Evolutionary conservation across 306 rosid genomes (phyloP), one percentile per base, ranked within the genome.

Genomic region (Corylus avellana): DNA sequence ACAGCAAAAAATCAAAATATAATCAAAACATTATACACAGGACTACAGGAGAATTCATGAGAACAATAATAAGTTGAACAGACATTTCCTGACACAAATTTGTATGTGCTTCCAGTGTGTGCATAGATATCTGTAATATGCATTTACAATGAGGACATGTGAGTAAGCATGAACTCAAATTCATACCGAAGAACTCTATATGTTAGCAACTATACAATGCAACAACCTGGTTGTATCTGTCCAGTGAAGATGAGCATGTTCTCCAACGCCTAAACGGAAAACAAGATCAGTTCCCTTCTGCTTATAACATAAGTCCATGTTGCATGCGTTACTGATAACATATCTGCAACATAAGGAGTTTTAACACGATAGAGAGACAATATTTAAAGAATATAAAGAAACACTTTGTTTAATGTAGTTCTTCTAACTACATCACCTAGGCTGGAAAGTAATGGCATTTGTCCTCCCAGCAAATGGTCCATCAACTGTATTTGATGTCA

Each of bases 241-340:
- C 97, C 98, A 91, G 72, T 92, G 97, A 85, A 94, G 98, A 85
- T 92, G 95, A 78, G 96, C 90, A 86, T 94, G 97, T 75, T 87
- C 88, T 66, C 97, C 92, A 10, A 75, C 67, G 68, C 89, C 84
- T 84, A 94, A 81, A 78, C 76, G 87, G 79, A 87, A 88, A 47
- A 84, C 66, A 62, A 68, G 75, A 18, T 94, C 91, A 47, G 94
- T 92, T 68, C 97, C 98, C 79, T 92, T 94, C 81, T 94, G 98
- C 86, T 89, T 92, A 76, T 86, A 94, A 82, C 87, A 79, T 47
- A 94, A 77, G 85, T 92, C 93, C 87, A 81, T 91, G 82, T 92
- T 85, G 89, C 98, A 94, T 61, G 98, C 97, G 78, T 94, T 94
- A 86, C 97, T 90, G 80, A 94, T 94, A 75, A 94, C 89, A 78